A percentile compares a stretch with the other conserved stretches of the same genome.
Evolutionary conservation across 371 early-diverging fungal species (phyloP).

Genomic region (Caulochytrium protostelioides): DNA sequence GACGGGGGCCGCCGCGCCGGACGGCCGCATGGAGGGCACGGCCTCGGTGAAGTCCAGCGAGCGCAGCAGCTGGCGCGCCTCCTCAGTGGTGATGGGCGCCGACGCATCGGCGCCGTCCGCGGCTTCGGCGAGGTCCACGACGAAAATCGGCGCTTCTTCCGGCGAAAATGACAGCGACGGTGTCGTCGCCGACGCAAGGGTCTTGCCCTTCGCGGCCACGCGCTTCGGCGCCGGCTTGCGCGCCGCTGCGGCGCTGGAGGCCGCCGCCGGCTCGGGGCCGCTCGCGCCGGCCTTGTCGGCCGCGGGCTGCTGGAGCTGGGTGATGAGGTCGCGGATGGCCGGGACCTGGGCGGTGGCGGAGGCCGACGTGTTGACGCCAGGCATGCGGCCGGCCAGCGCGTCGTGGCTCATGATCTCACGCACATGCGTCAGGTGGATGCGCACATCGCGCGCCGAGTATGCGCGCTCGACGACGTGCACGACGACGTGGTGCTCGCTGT

Average conservation of each 20-base stretch:
- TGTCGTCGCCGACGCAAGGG: no score
- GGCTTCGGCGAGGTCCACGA: not conserved
- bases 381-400: no score
- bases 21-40: conserved; percentile 4
- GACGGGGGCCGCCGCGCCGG: not conserved
- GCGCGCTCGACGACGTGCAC: not conserved
- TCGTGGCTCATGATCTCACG: conserved; percentile 60
- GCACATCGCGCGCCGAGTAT: conserved; percentile 75
- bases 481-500: not conserved
- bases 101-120: not conserved
- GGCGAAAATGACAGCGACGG: conserved; percentile 2
- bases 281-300: not conserved
- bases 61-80: no score
- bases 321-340: not conserved
- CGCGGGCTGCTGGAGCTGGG: conserved; percentile 4
- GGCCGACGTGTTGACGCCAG: conserved; percentile 47
- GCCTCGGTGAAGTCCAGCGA: conserved; percentile 20
- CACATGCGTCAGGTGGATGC: conserved; percentile 64
- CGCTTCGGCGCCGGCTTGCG: not conserved
- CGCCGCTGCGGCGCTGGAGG: not conserved
- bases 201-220: conserved; percentile 10
- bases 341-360: conserved; percentile 20
- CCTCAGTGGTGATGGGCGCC: no score
- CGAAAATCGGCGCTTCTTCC: conserved; percentile 4
- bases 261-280: not conserved